Percentiles rank a stretch among this genome's conserved stretches.
Evolutionary conservation across 306 rosid species (phyloP).

Genomic region (Castanospermum australe): DNA sequence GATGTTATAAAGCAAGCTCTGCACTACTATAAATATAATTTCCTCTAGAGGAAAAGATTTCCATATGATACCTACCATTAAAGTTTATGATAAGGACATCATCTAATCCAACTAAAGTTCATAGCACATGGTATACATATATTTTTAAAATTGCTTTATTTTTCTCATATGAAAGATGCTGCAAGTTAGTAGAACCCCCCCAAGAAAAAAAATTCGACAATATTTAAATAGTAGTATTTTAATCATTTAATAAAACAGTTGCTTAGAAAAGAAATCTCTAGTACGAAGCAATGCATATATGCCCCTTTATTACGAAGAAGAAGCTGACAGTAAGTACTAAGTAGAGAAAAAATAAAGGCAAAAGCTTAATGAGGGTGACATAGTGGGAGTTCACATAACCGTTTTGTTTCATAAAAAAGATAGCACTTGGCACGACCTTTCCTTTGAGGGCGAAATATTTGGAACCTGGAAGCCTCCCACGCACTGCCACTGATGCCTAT

Average conservation of each 20-base stretch:
- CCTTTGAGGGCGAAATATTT: slow-evolving; percentile 14
- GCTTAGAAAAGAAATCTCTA: slow-evolving; percentile 48
- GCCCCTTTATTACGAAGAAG: slow-evolving; percentile 51
- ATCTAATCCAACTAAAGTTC: slow-evolving; percentile 32
- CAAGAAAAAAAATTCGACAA: not conserved
- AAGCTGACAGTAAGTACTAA: slow-evolving; percentile 46
- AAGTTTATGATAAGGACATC: slow-evolving; percentile 17
- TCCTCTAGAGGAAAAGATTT: not conserved
- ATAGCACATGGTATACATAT: slow-evolving; percentile 26
- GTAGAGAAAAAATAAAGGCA: slow-evolving; percentile 37
- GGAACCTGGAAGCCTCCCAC: slow-evolving; percentile 25
- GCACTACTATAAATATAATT: not conserved
- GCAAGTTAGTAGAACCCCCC: not conserved
- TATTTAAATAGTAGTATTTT: slow-evolving; percentile 4
- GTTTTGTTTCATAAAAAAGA: slow-evolving; percentile 24
- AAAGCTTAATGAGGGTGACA: slow-evolving; percentile 37
- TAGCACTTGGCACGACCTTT: slow-evolving; percentile 33
- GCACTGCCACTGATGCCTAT: slow-evolving; percentile 20
- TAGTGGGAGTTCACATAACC: slow-evolving; percentile 20
- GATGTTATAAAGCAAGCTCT: slow-evolving; percentile 23
- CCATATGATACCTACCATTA: not conserved
- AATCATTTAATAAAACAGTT: slow-evolving; percentile 17
- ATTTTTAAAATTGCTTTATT: not conserved
- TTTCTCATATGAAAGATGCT: slow-evolving; percentile 18
- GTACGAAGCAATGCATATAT: slow-evolving; percentile 82